Evolutionary conservation across 2,329 filamentous ascomycete genomes (phyloP), one percentile per base, ranked within the genome.

Genomic region (Plenodomus biglobosus): DNA sequence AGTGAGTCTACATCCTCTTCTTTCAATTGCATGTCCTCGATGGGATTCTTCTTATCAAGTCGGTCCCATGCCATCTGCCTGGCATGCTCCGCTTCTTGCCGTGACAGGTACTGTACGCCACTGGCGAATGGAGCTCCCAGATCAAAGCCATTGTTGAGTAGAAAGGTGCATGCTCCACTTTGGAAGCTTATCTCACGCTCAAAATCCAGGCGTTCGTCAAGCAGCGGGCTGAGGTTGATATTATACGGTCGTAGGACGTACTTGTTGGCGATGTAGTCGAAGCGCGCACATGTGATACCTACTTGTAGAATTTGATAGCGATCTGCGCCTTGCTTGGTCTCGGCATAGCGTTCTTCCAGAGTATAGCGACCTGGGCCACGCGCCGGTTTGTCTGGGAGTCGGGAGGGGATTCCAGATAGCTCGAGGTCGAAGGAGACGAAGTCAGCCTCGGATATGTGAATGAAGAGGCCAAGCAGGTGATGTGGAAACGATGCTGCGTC

Each of bases 391-490:
- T 61, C 58, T 38, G 72, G 70, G 19, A 76, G 76, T 4, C 60
- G 61, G 1, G 56, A 65, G 2, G 77, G 74, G 18, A 88, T 84
- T 2, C 85, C 85, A 13, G 84, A 86, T 38, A 87, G 79, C 66
- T 88, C 85, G 11, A 87, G 74, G 61, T 88, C 85, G 48, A 88
- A 75, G 2, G 84, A 75, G 11, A 88, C 80, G 58, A 86, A 87
- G 50, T 78, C 76, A 27, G 83, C 79, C 46, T 79, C 74, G 20
- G 81, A 77, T 46, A 88, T 78, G 47, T 81, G 75, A 50, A 78
- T 74, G 17, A 87, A 69, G 30, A 87, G 78, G 34, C 75, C 75
- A 2, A 84, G 75, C 6, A 86, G 71, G 21, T 78, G 70, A 22
- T 73, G 66, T 21, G 73, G 69, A 62, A 83, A 84, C 40, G 77